Percentiles rank a stretch among this genome's conserved stretches.
phyloP scores from a whole-genome alignment of 371 early-diverging fungal genomes.

The Rhizopus microsporus region DNA sequence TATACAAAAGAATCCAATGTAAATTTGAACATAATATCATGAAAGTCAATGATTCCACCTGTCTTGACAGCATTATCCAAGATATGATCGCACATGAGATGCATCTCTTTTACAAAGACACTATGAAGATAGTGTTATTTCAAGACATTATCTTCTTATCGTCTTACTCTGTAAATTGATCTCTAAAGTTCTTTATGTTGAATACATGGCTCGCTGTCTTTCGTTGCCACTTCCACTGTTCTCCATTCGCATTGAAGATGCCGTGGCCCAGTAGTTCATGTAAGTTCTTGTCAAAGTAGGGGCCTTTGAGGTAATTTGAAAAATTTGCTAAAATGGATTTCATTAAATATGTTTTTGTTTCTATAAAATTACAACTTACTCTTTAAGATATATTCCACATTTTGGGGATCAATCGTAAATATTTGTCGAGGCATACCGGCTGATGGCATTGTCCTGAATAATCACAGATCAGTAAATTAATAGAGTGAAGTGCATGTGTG shows the following conservation, averaged over 20 bases:
- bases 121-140: conserved; percentile 9
- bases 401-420: conserved; percentile 46
- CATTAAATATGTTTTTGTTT: neutral
- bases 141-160: neutral
- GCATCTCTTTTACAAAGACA: conserved; percentile 55
- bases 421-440: conserved; percentile 35
- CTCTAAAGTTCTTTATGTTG: conserved; percentile 51
- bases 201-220: conserved; percentile 52
- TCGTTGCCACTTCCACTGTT: conserved; percentile 40
- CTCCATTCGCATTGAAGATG: conserved; percentile 47
- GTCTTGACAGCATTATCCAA: conserved; percentile 38
- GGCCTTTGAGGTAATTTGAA: conserved; percentile 49
- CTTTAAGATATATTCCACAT: conserved; percentile 39
- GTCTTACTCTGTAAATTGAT: conserved; percentile 43
- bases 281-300: conserved; percentile 29
- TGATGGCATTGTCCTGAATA: conserved; percentile 25
- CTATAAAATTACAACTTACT: conserved; percentile 1
- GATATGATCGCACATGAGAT: conserved; percentile 30
- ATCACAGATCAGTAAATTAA: neutral
- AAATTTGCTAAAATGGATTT: conserved; percentile 35
- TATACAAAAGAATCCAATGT: conserved; percentile 60
- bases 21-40: conserved; percentile 52
- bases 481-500: neutral
- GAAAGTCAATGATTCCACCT: conserved; percentile 42
- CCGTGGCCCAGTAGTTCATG: conserved; percentile 42